phyloP scores from a whole-genome alignment of 2,329 filamentous ascomycete species.

The Sordariomycetes sp. region DNA sequence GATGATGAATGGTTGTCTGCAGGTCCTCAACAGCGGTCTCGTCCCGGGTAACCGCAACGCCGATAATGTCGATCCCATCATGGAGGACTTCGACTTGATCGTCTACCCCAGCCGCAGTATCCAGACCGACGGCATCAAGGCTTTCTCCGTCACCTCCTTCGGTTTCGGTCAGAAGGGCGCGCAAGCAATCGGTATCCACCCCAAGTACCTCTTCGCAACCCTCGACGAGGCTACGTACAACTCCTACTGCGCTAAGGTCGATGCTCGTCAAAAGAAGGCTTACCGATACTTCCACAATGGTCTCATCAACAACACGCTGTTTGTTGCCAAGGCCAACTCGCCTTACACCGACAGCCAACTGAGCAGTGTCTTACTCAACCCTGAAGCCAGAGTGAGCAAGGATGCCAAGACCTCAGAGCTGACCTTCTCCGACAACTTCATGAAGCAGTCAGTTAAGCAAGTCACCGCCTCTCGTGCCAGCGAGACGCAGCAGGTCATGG shows the following conservation, averaged over 20 bases:
- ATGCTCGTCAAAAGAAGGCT: constrained; percentile 92
- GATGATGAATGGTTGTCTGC: constrained; percentile 99
- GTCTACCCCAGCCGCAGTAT: constrained; percentile 93
- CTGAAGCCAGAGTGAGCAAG: constrained; percentile 71
- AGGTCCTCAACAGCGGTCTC: constrained; percentile 87
- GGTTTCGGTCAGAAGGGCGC: constrained; percentile 99
- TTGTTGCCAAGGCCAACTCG: constrained; percentile 86
- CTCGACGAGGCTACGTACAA: constrained; percentile 79
- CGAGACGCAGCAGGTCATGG: constrained; percentile 66
- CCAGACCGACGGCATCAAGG: constrained; percentile 96
- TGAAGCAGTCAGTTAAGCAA: constrained; percentile 53
- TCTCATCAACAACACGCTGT: constrained; percentile 94
- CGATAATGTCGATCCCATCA: constrained; percentile 90
- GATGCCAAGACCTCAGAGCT: constrained; percentile 84
- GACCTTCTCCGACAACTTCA: constrained; percentile 61
- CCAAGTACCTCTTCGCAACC: constrained; percentile 91
- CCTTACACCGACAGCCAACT: constrained; percentile 88
- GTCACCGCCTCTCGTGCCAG: constrained; percentile 39
- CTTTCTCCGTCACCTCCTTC: constrained; percentile 97
- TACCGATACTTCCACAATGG: constrained; percentile 99
- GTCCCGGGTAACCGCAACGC: constrained; percentile 97
- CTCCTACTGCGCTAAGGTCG: constrained; percentile 79
- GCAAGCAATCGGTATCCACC: constrained; percentile 93
- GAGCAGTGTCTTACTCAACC: constrained; percentile 85
- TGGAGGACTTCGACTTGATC: constrained; percentile 97